Evolutionary conservation across 768 basidiomycete genomes (phyloP), one percentile per base, ranked within the genome.

Genomic region (Suillus fuscotomentosus): DNA sequence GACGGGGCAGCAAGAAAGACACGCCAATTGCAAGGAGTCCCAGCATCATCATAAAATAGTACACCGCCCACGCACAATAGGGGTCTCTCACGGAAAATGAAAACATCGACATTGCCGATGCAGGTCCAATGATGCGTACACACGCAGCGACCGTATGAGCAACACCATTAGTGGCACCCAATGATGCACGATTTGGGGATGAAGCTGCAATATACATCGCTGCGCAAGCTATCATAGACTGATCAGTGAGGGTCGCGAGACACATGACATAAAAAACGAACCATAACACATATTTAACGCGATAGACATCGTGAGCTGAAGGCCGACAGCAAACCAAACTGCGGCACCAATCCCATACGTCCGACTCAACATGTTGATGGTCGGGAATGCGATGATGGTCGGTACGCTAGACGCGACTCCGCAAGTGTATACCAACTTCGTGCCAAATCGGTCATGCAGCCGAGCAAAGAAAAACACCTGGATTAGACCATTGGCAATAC

Each of bases 161-260:
- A 20, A 73, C 69, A n/a, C 90, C 90, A 67, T 91, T 90, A 24
- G 86, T 86, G 13, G 88, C 81, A 43, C 90, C 90, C 22, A 91
- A 80, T 6, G 85, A 85, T 36, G 85, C 83, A 61, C 81, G 80
- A 68, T 89, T 89, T 7, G 91, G 90, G 0, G 90, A 79, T 34
- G 89, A 79, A 38, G 85, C 83, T 14, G 85, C 81, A 64, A 92
- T 86, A 69, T 85, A 89, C 66, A 92, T 89, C 68, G 90, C 86
- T 45, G 88, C 79, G 47, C 88, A 86, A 14, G 88, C 90, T 90
- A 43, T 10, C 27, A 63, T 15, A 15, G 3, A 22, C 24, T 17
- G 14, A 61, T 61, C 62, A 65, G 53, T 15, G 39, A 38, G 6
- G 22, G 15, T 27, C 41, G 3, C 17, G 10, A 31, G 17, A 27